These are phyloP conservation scores for Thielaviopsis musarum DNA, from an alignment of 2,329 filamentous ascomycete species.

Conservation along the genomic window DNA sequence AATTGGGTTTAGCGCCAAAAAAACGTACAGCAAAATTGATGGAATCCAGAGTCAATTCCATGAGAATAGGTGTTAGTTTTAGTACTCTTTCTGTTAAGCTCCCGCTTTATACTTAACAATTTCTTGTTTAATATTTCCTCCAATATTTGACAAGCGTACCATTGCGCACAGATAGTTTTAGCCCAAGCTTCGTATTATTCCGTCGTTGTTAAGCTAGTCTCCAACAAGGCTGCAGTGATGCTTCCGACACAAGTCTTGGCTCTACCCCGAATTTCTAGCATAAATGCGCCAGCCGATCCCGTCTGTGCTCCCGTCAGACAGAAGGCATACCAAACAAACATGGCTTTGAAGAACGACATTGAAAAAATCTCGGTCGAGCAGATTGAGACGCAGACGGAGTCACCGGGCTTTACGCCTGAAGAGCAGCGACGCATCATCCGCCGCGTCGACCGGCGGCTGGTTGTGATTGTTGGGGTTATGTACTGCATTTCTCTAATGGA, in stretches of 20 bases:
- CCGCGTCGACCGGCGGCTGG: constrained; percentile 49
- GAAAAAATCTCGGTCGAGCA: constrained; percentile 14
- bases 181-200: too few species aligned
- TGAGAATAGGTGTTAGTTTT: too few species aligned
- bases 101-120: too few species aligned
- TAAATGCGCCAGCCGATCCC: not conserved
- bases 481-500: constrained; percentile 69
- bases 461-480: constrained; percentile 44
- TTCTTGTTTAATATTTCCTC: too few species aligned
- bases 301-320: not conserved
- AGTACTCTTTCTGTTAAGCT: too few species aligned
- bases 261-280: not conserved
- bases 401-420: constrained; percentile 30
- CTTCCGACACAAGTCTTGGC: not conserved
- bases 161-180: too few species aligned
- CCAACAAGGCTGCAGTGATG: not conserved
- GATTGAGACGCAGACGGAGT: constrained; percentile 1
- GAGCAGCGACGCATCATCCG: constrained; percentile 54
- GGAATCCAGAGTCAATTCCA: too few species aligned
- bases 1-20: too few species aligned
- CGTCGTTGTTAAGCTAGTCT: too few species aligned
- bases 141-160: too few species aligned
- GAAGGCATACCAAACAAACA: not conserved
- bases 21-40: too few species aligned
- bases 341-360: constrained; percentile 4